Base-by-base conservation (phyloP, 352 stramenopile species). In the Phytopythium litorale region DNA sequence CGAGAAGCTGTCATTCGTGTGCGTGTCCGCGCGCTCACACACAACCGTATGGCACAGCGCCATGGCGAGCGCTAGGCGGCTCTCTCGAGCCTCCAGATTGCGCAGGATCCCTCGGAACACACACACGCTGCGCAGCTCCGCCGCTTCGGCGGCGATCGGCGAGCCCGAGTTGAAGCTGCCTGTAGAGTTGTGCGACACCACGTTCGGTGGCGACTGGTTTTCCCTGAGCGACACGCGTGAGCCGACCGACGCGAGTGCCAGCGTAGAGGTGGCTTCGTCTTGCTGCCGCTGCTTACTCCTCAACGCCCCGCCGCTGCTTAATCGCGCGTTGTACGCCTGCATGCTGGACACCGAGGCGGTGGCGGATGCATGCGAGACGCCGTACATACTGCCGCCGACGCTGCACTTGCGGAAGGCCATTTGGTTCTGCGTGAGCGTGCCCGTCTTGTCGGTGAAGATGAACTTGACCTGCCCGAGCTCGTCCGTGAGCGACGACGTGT, bases 331-430 rank as follows among this genome's bases (percentile, higher is more conserved):
- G 45, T 9, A 28, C 4, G 6, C 45, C n/a, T 12, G n/a, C 7
- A 51, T 37, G 8, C 23, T 50, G 54, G 37, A 3, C n/a, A 12
- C 18, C 7, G 40, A 21, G 56, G 64, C 33, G 63, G 64, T 33
- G 61, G 55, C 21, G 0, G 62, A 60, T 2, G 78, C 66, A 5
- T 7, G 53, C 23, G 43, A 8, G 6, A 80, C 72, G 11, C 87
- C 78, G 71, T 97, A 98, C n/a, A 94, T 63, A 7, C 75, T 65
- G 21, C 92, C 91, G 56, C 89, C 87, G 16, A 98, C 89, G 62
- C 87, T 97, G 65, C 92, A 98, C 58, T 95, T 92, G 42, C 97
- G 97, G 65, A 99, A 99, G 52, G 94, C 85, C 95, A 98, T 98
- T 48, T 91, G 78, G 66, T 98, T 98, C 58, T 92, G 78, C 18